Evolutionary conservation across 768 basidiomycete species (phyloP), one percentile per base, ranked within the genome.

Genomic region (Termitomyces sp.): DNA sequence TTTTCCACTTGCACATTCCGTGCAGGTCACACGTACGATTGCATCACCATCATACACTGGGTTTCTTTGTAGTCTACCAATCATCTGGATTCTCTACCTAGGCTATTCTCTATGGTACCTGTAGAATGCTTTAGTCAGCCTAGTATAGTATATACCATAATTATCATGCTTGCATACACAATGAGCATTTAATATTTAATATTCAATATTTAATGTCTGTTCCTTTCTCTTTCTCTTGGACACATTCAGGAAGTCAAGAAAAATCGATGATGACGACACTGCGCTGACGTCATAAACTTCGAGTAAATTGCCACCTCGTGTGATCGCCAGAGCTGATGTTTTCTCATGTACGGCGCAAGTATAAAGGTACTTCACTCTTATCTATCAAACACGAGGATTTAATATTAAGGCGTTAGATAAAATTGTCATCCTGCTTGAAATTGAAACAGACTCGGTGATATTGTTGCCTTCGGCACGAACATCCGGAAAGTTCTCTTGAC

Each of bases 131-230:
- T 47, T 58, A 61, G 53, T 58, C 48, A 53, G 46, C 43, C 61
- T 54, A 56, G 31, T 26, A 53, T 41, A 49, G 58, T 57, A 61
- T 46, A 26, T 49, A 61, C n/a, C 52, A 59, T 59, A 58, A 56
- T 51, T 13, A 52, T 41, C 34, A 29, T 29, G 4, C 12, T 49
- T 36, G 29, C 39, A 56, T n/a, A 44, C 36, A 51, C 24, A 22
- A 18, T n/a, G 2, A 27, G 26, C 37, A 27, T 39, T 39, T 29
- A 2, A n/a, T n/a, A n/a, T n/a, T 5, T 29, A 29, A 29, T 29
- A 29, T 29, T 29, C n/a, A n/a, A n/a, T n/a, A n/a, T n/a, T n/a
- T n/a, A n/a, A n/a, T 26, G 16, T n/a, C 37, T 22, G 31, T 31
- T 51, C 50, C 16, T 26, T 39, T 50, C 37, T 37, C 36, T 26